Conservation (phyloP, 2,329 filamentous ascomycete species). For the Thielaviopsis populi region DNA sequence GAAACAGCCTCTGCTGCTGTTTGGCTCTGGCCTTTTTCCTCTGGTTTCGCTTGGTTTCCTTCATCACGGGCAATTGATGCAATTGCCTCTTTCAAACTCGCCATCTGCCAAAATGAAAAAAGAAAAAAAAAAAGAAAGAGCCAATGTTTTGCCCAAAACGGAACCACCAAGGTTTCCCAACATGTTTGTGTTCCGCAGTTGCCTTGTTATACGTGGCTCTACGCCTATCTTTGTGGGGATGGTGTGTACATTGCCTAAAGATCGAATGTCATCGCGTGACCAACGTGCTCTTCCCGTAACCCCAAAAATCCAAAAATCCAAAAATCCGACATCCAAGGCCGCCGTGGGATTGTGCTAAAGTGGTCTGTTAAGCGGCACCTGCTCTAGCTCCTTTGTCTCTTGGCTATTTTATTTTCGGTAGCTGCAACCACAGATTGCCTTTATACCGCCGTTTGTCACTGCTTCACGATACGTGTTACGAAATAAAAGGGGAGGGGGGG, state of each 20-base stretch:
- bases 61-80: background rate
- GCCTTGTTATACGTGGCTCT: background rate
- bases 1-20: background rate
- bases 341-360: background rate
- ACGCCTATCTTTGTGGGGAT: too few species aligned
- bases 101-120: background rate
- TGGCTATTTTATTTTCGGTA: background rate
- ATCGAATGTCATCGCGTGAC: conserved; percentile 16
- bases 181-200: background rate
- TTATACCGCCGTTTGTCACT: background rate
- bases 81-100: background rate
- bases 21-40: background rate
- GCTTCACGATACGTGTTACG: background rate
- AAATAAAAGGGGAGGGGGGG: background rate
- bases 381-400: background rate
- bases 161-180: background rate
- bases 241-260: background rate
- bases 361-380: background rate
- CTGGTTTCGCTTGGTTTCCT: too few species aligned
- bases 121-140: background rate
- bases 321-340: background rate
- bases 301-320: background rate
- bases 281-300: background rate
- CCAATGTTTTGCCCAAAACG: background rate
- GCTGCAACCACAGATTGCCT: background rate